These are phyloP conservation scores for Pyricularia grisea DNA, from an alignment of 2,329 filamentous ascomycete species.

Conservation along the genomic window DNA sequence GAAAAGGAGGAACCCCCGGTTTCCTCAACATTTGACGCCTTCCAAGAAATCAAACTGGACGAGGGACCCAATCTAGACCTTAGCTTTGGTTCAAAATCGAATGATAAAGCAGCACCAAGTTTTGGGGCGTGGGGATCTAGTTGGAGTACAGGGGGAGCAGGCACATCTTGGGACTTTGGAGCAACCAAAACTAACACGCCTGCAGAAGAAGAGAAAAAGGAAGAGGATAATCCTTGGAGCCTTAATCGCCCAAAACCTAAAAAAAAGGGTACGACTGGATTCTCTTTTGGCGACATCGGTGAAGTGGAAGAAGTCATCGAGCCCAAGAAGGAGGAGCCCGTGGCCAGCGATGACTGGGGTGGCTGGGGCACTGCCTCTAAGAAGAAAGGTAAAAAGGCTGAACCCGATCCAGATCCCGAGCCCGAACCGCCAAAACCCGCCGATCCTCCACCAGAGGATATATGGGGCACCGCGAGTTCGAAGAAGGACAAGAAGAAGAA, in stretches of 20 bases:
- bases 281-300: conserved; percentile 16
- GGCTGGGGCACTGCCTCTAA: conserved; percentile 28
- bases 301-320: conserved; percentile 10
- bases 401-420: conserved; percentile 13
- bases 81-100: conserved; percentile 34
- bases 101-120: conserved; percentile 26
- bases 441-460: conserved; percentile 18
- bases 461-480: conserved; percentile 18
- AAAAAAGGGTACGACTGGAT: conserved; percentile 39
- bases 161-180: conserved; percentile 29
- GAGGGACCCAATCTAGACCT: conserved; percentile 51
- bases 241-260: conserved; percentile 37
- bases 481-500: conserved; percentile 37
- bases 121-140: conserved; percentile 52
- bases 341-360: conserved; percentile 17
- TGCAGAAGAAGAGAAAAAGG: conserved; percentile 29
- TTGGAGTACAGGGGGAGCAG: conserved; percentile 40
- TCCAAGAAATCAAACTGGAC: conserved; percentile 60
- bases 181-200: conserved; percentile 10
- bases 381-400: conserved; percentile 28
- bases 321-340: conserved; percentile 15
- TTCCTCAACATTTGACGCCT: conserved; percentile 37
- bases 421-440: conserved; percentile 14
- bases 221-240: conserved; percentile 40
- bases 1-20: conserved; percentile 13